Conservation (phyloP, 2,329 filamentous ascomycete species). For the Cladosporium oxysporum region DNA sequence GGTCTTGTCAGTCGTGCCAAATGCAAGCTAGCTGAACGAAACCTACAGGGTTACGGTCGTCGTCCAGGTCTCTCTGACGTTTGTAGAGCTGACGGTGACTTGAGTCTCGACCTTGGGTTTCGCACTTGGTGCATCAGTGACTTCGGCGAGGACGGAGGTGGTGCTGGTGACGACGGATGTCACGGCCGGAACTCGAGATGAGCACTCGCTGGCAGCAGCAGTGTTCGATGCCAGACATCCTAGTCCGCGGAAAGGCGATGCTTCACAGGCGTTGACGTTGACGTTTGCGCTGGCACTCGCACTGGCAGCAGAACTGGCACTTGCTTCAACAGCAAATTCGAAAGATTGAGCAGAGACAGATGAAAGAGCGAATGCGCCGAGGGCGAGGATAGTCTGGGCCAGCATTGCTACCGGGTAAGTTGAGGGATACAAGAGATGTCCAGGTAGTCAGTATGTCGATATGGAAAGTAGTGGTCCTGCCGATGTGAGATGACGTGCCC, state of each 20-base stretch:
- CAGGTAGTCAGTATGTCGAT: background rate
- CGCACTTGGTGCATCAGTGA: background rate
- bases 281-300: background rate
- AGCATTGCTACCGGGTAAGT: background rate
- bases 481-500: constrained; percentile 15
- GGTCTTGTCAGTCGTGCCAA: background rate
- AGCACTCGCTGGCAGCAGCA: constrained; percentile 19
- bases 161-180: constrained; percentile 11
- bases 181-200: constrained; percentile 4
- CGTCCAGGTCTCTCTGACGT: constrained; percentile 8
- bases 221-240: constrained; percentile 18
- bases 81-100: constrained; percentile 12
- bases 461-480: constrained; percentile 15
- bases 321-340: background rate
- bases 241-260: constrained; percentile 10
- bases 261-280: constrained; percentile 4
- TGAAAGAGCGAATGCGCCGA: constrained; percentile 15
- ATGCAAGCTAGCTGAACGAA: background rate
- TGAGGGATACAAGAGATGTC: background rate
- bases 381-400: constrained; percentile 10
- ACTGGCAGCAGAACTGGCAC: background rate
- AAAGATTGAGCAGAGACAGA: constrained; percentile 17
- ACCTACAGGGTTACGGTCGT: constrained; percentile 12
- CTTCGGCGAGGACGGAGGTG: constrained; percentile 16
- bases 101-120: background rate